phyloP scores from a whole-genome alignment of 345 rosid genomes.

The Acer yangbiense region DNA sequence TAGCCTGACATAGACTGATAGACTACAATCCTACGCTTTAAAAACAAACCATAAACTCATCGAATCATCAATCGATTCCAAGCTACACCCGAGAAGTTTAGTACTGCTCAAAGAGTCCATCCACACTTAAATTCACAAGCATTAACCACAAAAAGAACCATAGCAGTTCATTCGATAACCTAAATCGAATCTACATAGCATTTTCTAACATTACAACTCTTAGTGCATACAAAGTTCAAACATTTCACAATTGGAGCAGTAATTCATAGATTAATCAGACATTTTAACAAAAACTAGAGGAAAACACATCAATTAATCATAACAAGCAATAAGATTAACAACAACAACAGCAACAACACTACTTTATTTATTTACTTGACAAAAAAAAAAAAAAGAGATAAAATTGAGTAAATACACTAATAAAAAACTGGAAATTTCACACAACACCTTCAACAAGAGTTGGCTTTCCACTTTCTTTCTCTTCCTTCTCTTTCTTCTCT shows the following conservation, averaged over 20 bases:
- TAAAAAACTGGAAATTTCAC: slow-evolving; percentile 3
- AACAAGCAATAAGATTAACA: not conserved
- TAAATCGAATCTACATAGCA: not conserved
- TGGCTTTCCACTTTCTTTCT: slow-evolving; percentile 26
- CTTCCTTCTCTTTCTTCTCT: slow-evolving; percentile 13
- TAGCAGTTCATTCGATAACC: not conserved
- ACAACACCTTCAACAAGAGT: slow-evolving; percentile 43
- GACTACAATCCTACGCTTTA: not conserved
- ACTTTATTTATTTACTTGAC: not conserved
- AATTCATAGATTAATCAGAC: too few species aligned
- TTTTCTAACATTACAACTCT: not conserved
- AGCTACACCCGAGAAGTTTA: not conserved
- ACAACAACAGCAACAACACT: too few species aligned
- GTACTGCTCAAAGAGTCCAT: not conserved
- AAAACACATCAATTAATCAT: not conserved
- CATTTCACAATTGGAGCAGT: not conserved
- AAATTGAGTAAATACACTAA: not conserved
- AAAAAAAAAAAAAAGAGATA: not conserved
- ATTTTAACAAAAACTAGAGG: too few species aligned
- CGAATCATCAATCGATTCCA: not conserved
- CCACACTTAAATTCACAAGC: not conserved
- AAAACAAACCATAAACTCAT: not conserved
- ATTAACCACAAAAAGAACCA: not conserved
- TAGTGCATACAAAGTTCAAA: not conserved
- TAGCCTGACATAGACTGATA: not conserved